Conservation (phyloP, 1,284 basidiomycete genomes). For the Leccinum glutinopallens region DNA sequence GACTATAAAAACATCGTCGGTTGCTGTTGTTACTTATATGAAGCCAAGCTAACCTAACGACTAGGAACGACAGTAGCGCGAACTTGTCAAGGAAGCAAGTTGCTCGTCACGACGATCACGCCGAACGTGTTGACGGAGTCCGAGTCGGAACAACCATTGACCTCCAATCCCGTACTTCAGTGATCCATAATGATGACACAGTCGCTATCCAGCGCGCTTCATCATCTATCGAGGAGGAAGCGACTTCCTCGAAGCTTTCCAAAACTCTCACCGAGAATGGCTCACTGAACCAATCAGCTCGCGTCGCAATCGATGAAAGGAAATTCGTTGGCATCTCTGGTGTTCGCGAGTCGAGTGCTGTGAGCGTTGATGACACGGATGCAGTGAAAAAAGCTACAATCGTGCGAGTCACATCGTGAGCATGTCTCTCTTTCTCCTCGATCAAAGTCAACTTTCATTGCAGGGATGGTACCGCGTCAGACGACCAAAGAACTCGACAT, state of each 20-base stretch:
- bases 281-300: background rate
- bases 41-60: conserved; percentile 6
- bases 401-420: conserved; percentile 7
- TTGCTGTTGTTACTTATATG: background rate
- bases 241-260: background rate
- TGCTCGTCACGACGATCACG: background rate
- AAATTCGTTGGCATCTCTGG: background rate
- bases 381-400: background rate
- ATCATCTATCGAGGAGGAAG: background rate
- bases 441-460: background rate
- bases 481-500: background rate
- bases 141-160: background rate
- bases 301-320: background rate
- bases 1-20: conserved; percentile 5
- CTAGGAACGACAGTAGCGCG: conserved; percentile 4
- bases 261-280: background rate
- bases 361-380: background rate
- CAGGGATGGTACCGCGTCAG: background rate
- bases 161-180: background rate
- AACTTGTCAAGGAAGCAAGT: background rate
- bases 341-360: background rate
- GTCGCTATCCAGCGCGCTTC: background rate
- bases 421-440: background rate
- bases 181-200: background rate
- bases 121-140: background rate